Percentiles rank a stretch among this genome's conserved stretches.
Evolutionary conservation across 2,329 filamentous ascomycete genomes (phyloP).

Genomic region (Aureobasidium namibiae): DNA sequence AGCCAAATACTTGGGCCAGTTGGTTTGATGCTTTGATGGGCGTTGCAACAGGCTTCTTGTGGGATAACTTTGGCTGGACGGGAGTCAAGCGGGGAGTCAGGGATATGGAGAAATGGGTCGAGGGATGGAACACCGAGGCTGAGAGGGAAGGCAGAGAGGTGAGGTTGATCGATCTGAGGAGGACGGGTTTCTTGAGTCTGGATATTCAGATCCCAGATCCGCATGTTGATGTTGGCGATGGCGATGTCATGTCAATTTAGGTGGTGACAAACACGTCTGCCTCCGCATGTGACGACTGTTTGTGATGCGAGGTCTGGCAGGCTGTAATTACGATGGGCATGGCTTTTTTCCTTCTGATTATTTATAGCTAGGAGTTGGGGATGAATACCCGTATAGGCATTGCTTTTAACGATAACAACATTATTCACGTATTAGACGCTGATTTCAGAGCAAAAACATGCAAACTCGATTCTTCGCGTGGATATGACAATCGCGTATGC

Average conservation of each 20-base stretch:
- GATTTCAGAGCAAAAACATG: neutral
- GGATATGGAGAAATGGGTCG: slow-evolving; percentile 70
- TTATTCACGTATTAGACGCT: neutral
- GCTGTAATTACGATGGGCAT: neutral
- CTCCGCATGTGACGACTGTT: neutral
- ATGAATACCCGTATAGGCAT: slow-evolving; percentile 1
- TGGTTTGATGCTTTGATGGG: slow-evolving; percentile 73
- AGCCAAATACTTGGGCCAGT: slow-evolving; percentile 68
- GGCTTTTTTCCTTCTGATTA: neutral
- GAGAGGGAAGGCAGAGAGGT: slow-evolving; percentile 54
- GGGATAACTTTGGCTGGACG: slow-evolving; percentile 80
- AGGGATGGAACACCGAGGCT: slow-evolving; percentile 70
- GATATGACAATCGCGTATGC: neutral
- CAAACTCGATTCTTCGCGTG: neutral
- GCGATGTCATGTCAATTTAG: slow-evolving; percentile 3
- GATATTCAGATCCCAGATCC: slow-evolving; percentile 77
- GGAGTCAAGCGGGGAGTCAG: slow-evolving; percentile 64
- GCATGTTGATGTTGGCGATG: slow-evolving; percentile 45
- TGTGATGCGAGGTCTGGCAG: neutral
- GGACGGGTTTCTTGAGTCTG: slow-evolving; percentile 81
- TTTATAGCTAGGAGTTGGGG: slow-evolving; percentile 2
- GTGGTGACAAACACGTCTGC: slow-evolving; percentile 9
- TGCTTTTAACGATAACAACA: neutral
- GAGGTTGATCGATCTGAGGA: slow-evolving; percentile 67
- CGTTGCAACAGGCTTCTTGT: slow-evolving; percentile 81